Evolutionary conservation across 2,329 filamentous ascomycete genomes (phyloP).

Genomic region (Fulvia fulva): DNA sequence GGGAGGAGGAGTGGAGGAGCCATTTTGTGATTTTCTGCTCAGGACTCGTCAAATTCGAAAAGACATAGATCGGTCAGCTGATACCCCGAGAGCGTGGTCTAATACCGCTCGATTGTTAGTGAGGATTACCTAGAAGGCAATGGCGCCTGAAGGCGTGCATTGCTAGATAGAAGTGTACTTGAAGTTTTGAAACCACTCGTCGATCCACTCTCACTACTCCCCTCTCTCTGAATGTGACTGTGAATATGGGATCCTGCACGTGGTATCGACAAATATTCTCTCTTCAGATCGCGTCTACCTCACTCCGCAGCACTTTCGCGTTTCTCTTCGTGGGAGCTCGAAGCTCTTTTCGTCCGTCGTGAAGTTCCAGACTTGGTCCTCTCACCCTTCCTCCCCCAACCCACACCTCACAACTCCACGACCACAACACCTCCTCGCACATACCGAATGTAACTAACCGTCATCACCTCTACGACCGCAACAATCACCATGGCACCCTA

Average conservation of each 20-base stretch:
- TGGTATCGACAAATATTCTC: too few relatives aligned
- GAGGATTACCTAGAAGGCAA: constrained; percentile 8
- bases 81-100: constrained; percentile 19
- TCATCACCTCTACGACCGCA: neutral
- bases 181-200: neutral
- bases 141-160: constrained; percentile 2
- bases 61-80: constrained; percentile 16
- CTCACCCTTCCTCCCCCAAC: neutral
- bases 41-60: constrained; percentile 13
- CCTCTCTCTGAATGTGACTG: too few relatives aligned
- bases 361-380: neutral
- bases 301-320: neutral
- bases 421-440: neutral
- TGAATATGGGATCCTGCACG: too few relatives aligned
- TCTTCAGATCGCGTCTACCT: neutral
- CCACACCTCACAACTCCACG: neutral
- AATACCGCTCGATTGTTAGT: constrained; percentile 10
- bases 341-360: too few relatives aligned
- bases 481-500: constrained; percentile 59
- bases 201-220: neutral
- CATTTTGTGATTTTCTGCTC: constrained; percentile 16
- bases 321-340: neutral
- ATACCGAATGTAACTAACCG: neutral
- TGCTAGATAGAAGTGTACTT: constrained; percentile 8
- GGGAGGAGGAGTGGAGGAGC: constrained; percentile 8